Evolutionary conservation across 2,329 filamentous ascomycete genomes (phyloP), one percentile per base, ranked within the genome.

Genomic region (Mycosphaerelloides madeirae): DNA sequence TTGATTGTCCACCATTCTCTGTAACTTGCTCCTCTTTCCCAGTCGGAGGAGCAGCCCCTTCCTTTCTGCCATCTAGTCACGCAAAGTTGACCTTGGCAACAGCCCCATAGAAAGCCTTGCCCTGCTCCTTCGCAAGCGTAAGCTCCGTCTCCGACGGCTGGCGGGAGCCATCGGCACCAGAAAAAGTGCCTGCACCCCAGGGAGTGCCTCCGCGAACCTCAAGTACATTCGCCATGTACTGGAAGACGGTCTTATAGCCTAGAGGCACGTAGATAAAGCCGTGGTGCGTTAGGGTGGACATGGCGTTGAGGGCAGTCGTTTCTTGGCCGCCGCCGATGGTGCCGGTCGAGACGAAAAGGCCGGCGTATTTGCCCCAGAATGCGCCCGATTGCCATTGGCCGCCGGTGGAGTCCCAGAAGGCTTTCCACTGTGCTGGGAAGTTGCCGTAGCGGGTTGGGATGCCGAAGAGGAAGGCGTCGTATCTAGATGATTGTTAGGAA

Each of bases 391-490:
- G 71, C 93, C 93, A 97, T 69, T 93, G 85, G 58, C 78, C 76
- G 63, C 91, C 91, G 8, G 58, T 60, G 20, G 46, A 43, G 76
- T 98, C 93, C 86, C 89, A 94, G 77, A 89, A 91, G 32, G 81
- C 64, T 77, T 93, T 96, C 86, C 86, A 96, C 74, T 98, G 93
- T 14, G 84, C 87, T 38, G 91, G 90, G 78, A 95, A 95, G 81
- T 94, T 97, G 61, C 93, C 93, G 74, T 87, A 98, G 57, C 93
- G 81, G 40, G 93, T 98, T 48, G 93, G 93, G 67, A 97, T 93
- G 56, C 93, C 93, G 61, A 97, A 79, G 54, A 98, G 83, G 75
- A 96, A 83, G 18, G 47, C 49, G 63, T 97, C 90, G 73, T 94
- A 97, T 25, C 22, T 25, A 25, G 22, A 9, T 25, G 22, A 5